Evolutionary conservation across 306 rosid genomes (phyloP), one percentile per base, ranked within the genome.

Genomic region (Malus sieversii): DNA sequence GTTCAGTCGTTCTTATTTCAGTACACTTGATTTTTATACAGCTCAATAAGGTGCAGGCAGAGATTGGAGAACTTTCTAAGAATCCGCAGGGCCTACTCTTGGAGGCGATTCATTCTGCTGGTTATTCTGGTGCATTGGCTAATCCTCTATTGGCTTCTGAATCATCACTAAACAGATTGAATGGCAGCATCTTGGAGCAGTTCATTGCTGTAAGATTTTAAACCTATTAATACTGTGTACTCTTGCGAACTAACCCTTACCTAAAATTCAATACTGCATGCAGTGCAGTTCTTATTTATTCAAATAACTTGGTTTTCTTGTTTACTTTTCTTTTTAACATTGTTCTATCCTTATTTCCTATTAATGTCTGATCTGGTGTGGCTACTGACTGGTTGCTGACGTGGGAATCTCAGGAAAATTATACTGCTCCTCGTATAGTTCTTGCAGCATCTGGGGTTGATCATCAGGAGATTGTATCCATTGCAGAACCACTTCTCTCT

Each of bases 21-120:
- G 45, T 77, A 33, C 46, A 70, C 72, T 35, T n/a, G 71, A 23
- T 80, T 61, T 58, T 81, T 63, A 44, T 79, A 53, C 85, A 96
- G 99, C 89, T 96, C 66, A 82, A 51, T 48, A 96, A 92, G 90
- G 81, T 96, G 80, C 88, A 77, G 80, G 86, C 89, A 78, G 99
- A 92, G 79, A 86, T 96, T 82, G 90, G 77, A 38, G 99, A 90
- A 78, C 88, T 89, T 72, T 72, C 88, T 32, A 90, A 90, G 59
- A 96, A 96, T 85, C 98, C 99, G 58, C 98, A 92, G 73, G 96
- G 94, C 66, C 82, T 96, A 84, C 97, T 96, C 59, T 81, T 96
- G 90, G 99, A 96, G 84, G 97, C 94, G 73, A 80, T 92, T 82
- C 99, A 92, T 82, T 92, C 99, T 29, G 92, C 97, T 74, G 99